Evolutionary conservation across 805 yeast genomes (phyloP).

Genomic region (Nadsonia fulvescens): DNA sequence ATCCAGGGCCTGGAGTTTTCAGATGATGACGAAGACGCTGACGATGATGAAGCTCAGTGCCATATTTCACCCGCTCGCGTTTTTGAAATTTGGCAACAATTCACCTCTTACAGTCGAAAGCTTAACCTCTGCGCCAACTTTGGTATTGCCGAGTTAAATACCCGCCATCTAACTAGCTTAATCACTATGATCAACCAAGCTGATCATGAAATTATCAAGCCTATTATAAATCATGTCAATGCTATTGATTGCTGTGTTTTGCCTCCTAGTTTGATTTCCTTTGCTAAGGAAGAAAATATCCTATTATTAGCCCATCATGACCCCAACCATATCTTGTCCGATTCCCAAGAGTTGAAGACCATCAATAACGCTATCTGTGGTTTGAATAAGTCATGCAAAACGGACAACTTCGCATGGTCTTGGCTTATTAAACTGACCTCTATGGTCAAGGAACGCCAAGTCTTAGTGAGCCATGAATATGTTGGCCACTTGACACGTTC

Average conservation of each 20-base stretch:
- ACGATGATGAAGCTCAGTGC: no score
- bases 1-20: constrained; percentile 15
- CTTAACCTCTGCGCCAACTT: constrained; percentile 7
- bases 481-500: constrained; percentile 4
- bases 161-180: constrained; percentile 9
- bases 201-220: constrained; percentile 7
- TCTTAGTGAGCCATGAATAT: constrained; percentile 12
- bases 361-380: neutral
- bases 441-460: constrained; percentile 11
- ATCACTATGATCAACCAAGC: constrained; percentile 7
- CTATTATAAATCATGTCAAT: constrained; percentile 16
- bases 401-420: constrained; percentile 9
- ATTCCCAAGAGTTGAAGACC: constrained; percentile 3
- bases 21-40: constrained; percentile 13
- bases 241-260: constrained; percentile 20
- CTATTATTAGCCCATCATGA: constrained; percentile 19
- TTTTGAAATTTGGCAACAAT: constrained; percentile 10
- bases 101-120: constrained; percentile 7
- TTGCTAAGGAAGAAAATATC: constrained; percentile 14
- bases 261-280: constrained; percentile 16
- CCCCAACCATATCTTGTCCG: constrained; percentile 12
- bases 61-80: constrained; percentile 7
- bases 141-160: constrained; percentile 17
- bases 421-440: constrained; percentile 12
- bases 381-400: no score